Evolutionary conservation across 768 basidiomycete genomes (phyloP).

Genomic region (Lactarius trivialis): DNA sequence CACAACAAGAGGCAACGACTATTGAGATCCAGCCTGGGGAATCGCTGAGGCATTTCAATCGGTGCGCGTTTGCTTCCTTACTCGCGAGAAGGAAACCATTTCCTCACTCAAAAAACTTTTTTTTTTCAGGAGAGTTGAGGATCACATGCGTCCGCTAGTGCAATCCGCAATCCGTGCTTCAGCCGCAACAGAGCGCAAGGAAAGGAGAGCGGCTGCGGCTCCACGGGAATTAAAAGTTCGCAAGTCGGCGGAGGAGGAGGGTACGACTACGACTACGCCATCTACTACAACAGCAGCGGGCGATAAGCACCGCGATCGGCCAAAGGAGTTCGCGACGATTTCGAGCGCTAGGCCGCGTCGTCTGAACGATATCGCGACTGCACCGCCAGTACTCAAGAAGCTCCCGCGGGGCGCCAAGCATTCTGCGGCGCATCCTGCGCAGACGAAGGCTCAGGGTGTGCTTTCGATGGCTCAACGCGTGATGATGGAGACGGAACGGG

Average conservation of each 20-base stretch:
- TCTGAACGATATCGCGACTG: slow-evolving; percentile 64
- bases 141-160: slow-evolving; percentile 58
- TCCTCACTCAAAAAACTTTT: neutral
- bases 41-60: slow-evolving; percentile 69
- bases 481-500: slow-evolving; percentile 72
- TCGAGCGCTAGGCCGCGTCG: slow-evolving; percentile 55
- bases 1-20: slow-evolving; percentile 20
- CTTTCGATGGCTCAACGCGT: slow-evolving; percentile 69
- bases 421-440: slow-evolving; percentile 12
- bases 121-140: slow-evolving; percentile 58
- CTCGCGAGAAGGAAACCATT: no score
- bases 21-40: slow-evolving; percentile 55
- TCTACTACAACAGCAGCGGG: neutral
- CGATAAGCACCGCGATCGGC: slow-evolving; percentile 15
- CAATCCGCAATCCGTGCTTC: slow-evolving; percentile 55
- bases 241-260: no score
- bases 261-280: neutral
- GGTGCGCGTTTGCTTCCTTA: slow-evolving; percentile 35
- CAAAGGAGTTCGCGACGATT: slow-evolving; percentile 43
- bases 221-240: slow-evolving; percentile 10
- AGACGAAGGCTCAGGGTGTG: slow-evolving; percentile 32
- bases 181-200: slow-evolving; percentile 43
- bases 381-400: slow-evolving; percentile 56
- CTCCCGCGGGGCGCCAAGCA: slow-evolving; percentile 41
- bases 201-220: slow-evolving; percentile 31